Conservation (phyloP, 805 yeast species). For the Pichia rugopelliculosa region DNA sequence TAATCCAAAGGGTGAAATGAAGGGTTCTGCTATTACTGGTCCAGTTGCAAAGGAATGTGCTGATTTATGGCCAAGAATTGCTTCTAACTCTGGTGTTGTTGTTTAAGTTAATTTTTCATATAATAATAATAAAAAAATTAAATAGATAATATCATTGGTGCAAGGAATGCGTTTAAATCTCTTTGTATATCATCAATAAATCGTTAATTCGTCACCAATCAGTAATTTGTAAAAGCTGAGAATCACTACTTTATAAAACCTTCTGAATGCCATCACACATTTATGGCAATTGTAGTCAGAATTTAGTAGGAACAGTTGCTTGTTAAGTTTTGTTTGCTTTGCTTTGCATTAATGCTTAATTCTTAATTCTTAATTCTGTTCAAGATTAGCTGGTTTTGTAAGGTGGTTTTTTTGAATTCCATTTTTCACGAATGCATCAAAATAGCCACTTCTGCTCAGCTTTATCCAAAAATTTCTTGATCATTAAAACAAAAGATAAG, state of each 20-base stretch:
- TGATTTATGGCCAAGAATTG: slow-evolving; percentile 99
- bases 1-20: slow-evolving; percentile 99
- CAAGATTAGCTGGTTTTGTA: too few species aligned
- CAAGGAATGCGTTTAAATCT: slow-evolving; percentile 11
- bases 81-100: slow-evolving; percentile 99
- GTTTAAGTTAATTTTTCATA: slow-evolving; percentile 50
- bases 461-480: neutral
- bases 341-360: too few species aligned
- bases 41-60: slow-evolving; percentile 99
- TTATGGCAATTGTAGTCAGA: too few species aligned
- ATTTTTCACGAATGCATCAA: neutral
- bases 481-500: neutral
- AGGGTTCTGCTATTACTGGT: slow-evolving; percentile 99
- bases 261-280: too few species aligned
- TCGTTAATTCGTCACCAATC: slow-evolving; percentile 8
- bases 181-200: slow-evolving; percentile 11
- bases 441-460: neutral
- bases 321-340: too few species aligned
- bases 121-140: slow-evolving; percentile 11
- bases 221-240: too few species aligned
- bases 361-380: too few species aligned
- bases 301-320: too few species aligned
- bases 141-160: slow-evolving; percentile 23
- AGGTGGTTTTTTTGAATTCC: too few species aligned
- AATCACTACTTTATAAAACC: too few species aligned